These are phyloP conservation scores for Colletotrichum chlorophyti DNA, from an alignment of 2,329 filamentous ascomycete genomes.

Conservation along the genomic window DNA sequence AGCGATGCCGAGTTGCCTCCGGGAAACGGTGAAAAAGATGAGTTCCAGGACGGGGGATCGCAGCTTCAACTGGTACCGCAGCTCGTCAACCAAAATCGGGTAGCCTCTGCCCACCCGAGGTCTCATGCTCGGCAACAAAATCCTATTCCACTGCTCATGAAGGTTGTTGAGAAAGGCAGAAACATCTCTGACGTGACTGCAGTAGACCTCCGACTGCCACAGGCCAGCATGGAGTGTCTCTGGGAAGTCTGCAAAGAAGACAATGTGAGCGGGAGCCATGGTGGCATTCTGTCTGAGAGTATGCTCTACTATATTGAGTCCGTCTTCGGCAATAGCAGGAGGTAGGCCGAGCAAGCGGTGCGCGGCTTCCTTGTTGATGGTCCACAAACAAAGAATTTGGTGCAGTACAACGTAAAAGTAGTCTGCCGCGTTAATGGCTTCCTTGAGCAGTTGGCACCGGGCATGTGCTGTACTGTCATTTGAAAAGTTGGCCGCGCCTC, in stretches of 20 bases:
- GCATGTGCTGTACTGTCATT: slow-evolving; percentile 27
- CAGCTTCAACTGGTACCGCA: slow-evolving; percentile 54
- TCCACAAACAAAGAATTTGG: slow-evolving; percentile 69
- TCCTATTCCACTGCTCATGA: slow-evolving; percentile 43
- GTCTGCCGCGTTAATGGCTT: slow-evolving; percentile 64
- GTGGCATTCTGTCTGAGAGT: slow-evolving; percentile 46
- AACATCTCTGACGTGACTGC: slow-evolving; percentile 40
- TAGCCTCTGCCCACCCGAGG: slow-evolving; percentile 41
- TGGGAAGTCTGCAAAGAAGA: slow-evolving; percentile 47
- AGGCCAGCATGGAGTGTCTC: slow-evolving; percentile 9
- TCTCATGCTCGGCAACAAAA: slow-evolving; percentile 43
- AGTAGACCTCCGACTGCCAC: slow-evolving; percentile 30
- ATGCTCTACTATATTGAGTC: slow-evolving; percentile 41
- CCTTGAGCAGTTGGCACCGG: slow-evolving; percentile 58
- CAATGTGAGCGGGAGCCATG: slow-evolving; percentile 35
- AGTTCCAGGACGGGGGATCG: slow-evolving; percentile 58
- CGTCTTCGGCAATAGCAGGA: slow-evolving; percentile 35
- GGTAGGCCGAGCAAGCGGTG: slow-evolving; percentile 31
- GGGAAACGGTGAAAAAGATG: slow-evolving; percentile 59
- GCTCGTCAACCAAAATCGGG: slow-evolving; percentile 64
- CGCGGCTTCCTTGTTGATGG: slow-evolving; percentile 43
- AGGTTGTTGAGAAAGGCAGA: slow-evolving; percentile 52
- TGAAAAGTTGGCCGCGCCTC: background rate
- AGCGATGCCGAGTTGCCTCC: slow-evolving; percentile 51
- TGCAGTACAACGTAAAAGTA: slow-evolving; percentile 70